These are phyloP conservation scores for Candida schatavii DNA, from an alignment of 805 yeast genomes.

Conservation along the genomic window DNA sequence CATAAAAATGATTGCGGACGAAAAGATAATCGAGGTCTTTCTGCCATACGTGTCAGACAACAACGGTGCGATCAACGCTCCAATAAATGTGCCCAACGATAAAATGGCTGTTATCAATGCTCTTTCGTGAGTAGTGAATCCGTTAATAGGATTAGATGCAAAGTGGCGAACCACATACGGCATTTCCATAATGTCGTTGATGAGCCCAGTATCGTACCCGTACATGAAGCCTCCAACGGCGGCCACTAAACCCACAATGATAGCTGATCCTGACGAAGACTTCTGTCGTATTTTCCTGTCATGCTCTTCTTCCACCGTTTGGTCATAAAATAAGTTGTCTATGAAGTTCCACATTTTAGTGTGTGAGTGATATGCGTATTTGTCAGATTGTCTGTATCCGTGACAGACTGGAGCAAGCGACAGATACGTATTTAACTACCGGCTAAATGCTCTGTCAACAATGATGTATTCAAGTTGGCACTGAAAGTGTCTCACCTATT, in stretches of 20 bases:
- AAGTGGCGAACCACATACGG: conserved; percentile 55
- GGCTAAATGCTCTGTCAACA: no score
- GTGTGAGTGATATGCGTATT: no score
- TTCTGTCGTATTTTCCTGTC: conserved; percentile 38
- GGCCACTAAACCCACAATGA: conserved; percentile 73
- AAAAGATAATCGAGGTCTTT: conserved; percentile 57
- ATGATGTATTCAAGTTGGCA: no score
- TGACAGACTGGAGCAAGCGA: no score
- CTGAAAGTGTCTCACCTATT: no score
- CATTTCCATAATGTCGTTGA: conserved; percentile 80
- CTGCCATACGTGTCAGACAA: conserved; percentile 74
- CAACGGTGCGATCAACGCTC: conserved; percentile 60
- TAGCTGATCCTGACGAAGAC: conserved; percentile 60
- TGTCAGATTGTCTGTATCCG: no score
- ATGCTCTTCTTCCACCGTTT: conserved; percentile 35
- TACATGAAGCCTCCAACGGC: conserved; percentile 90
- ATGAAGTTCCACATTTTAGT: conserved; percentile 1
- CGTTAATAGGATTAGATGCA: conserved; percentile 36
- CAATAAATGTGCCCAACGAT: conserved; percentile 77
- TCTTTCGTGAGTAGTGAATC: conserved; percentile 60
- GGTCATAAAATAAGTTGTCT: conserved; percentile 26
- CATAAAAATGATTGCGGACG: conserved; percentile 62
- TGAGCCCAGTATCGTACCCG: conserved; percentile 88
- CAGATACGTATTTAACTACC: no score
- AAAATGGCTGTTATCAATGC: conserved; percentile 76